These are phyloP conservation scores for Pestalotiopsis fici DNA, from an alignment of 2,329 filamentous ascomycete genomes.

Conservation along the genomic window DNA sequence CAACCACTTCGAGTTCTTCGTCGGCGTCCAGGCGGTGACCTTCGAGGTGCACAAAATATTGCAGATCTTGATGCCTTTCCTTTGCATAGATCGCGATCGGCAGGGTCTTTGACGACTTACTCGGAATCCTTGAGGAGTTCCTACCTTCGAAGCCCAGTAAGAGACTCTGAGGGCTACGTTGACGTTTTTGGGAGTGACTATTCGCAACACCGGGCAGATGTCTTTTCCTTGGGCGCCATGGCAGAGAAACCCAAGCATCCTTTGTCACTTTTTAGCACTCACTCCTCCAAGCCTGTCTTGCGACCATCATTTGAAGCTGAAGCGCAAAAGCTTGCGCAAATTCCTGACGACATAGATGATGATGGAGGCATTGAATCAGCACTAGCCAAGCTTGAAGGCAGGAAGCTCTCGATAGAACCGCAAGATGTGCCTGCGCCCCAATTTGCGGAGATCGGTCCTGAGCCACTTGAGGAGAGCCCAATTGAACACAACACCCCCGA, in stretches of 20 bases:
- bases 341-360: slow-evolving; percentile 77
- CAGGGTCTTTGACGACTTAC: slow-evolving; percentile 61
- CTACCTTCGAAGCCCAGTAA: slow-evolving; percentile 44
- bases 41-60: slow-evolving; percentile 68
- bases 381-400: slow-evolving; percentile 84
- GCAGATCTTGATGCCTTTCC: slow-evolving; percentile 56
- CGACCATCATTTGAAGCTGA: slow-evolving; percentile 84
- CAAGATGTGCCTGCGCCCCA: slow-evolving; percentile 19
- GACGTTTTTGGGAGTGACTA: slow-evolving; percentile 45
- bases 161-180: slow-evolving; percentile 42
- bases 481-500: slow-evolving; percentile 34
- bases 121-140: slow-evolving; percentile 63
- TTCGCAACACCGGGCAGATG: slow-evolving; percentile 41
- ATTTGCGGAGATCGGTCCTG: slow-evolving; percentile 18
- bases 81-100: slow-evolving; percentile 56
- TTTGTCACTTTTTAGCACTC: slow-evolving; percentile 60
- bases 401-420: slow-evolving; percentile 42
- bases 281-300: slow-evolving; percentile 64
- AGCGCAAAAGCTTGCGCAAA: slow-evolving; percentile 81
- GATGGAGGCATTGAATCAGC: slow-evolving; percentile 94
- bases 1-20: slow-evolving; percentile 65
- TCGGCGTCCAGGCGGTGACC: slow-evolving; percentile 73
- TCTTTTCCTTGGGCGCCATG: slow-evolving; percentile 61
- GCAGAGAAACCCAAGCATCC: slow-evolving; percentile 48
- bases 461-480: slow-evolving; percentile 19